These are phyloP conservation scores for Fusarium musae DNA, from an alignment of 2,329 filamentous ascomycete species.

Conservation along the genomic window DNA sequence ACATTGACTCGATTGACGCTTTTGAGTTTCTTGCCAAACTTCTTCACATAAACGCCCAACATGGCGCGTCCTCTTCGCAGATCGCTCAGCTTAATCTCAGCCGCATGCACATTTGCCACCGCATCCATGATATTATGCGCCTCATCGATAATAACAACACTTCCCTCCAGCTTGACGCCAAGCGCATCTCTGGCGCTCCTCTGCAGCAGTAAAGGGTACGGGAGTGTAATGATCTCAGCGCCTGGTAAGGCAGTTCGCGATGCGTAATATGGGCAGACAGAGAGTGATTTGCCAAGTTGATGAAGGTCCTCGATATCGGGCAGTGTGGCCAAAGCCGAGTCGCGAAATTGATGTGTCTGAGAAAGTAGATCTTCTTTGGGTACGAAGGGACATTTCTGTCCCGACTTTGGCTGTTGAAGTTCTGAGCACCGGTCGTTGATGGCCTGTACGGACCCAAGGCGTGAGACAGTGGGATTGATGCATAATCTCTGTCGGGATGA, in stretches of 20 bases:
- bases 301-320: constrained; percentile 95
- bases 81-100: constrained; percentile 78
- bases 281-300: constrained; percentile 78
- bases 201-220: constrained; percentile 91
- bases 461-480: constrained; percentile 85
- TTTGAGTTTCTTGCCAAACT: constrained; percentile 88
- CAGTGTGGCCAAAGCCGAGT: constrained; percentile 83
- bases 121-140: constrained; percentile 98
- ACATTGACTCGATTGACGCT: constrained; percentile 93
- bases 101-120: constrained; percentile 86
- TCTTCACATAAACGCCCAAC: constrained; percentile 83
- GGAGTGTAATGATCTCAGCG: constrained; percentile 90
- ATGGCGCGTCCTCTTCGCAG: constrained; percentile 78
- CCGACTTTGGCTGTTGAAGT: constrained; percentile 75
- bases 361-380: constrained; percentile 80
- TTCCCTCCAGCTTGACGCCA: constrained; percentile 84
- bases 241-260: constrained; percentile 83
- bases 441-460: constrained; percentile 75
- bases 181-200: constrained; percentile 88
- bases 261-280: constrained; percentile 96
- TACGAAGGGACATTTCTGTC: constrained; percentile 77
- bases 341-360: constrained; percentile 82
- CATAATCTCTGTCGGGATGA: constrained; percentile 90
- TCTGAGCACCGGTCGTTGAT: constrained; percentile 96
- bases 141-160: constrained; percentile 96